Base-by-base conservation (phyloP, 495 filamentous ascomycete genomes). In the Jackrogersella multiformis region DNA sequence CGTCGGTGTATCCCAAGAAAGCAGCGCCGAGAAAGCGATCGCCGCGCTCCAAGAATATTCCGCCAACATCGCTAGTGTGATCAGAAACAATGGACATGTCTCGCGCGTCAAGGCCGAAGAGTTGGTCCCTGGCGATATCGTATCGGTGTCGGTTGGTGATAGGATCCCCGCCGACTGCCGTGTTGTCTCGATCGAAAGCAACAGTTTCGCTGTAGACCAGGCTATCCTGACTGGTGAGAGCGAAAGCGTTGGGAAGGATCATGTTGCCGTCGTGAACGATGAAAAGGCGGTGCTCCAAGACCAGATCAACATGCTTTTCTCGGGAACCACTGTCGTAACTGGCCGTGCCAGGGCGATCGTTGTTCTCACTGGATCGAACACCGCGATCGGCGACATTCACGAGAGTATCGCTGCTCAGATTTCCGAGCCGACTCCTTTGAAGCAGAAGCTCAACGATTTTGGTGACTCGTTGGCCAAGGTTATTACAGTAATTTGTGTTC, bases 41-140 rank as follows among this genome's bases (percentile, higher is more conserved):
- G 93, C 96, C 9, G 96, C 96, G 42, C 87, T 99, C 34, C 94
- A 99, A 79, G 94, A 99, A 86, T 99, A 99, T 79, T 97, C 94
- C 38, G 96, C 96, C 60, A 98, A 97, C 73, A 91, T 97, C 81
- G 95, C 96, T 64, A 99, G 94, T 76, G 94, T 96, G 52, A 73
- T 97, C 48, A 90, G 96, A 62, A 85, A 86, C 73, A 78, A 88
- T 80, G 93, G 94, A 13, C 85, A 87, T 61, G 74, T 93, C 56
- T 86, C 87, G 65, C 84, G 88, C 38, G 82, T 98, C 77, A 94
- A 92, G 77, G 96, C 96, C 6, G 96, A 99, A 73, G 92, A 97
- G 52, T 82, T 99, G 67, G 96, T 99, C 32, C 96, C 96, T 13
- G 96, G 96, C 61, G 96, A 99, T 74, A 88, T 99, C 46, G 85